Conservation (phyloP, 768 basidiomycete genomes). For the Hygrophorus pudorinus region DNA sequence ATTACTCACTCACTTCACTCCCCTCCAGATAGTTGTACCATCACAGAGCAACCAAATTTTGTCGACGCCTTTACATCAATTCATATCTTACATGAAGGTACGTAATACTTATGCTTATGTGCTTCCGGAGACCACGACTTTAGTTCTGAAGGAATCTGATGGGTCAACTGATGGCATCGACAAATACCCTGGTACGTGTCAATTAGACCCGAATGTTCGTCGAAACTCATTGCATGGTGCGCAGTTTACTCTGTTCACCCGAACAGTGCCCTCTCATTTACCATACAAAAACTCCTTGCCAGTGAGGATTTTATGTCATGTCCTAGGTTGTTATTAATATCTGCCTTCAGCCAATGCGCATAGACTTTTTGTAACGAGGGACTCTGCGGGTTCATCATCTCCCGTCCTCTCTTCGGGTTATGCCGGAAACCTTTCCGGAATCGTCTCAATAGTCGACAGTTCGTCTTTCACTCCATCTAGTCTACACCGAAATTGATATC, state of each 20-base stretch:
- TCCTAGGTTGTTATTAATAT: not conserved
- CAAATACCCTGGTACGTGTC: slow-evolving; percentile 55
- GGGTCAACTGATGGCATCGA: slow-evolving; percentile 76
- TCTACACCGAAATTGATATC: not conserved
- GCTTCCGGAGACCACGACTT: not conserved
- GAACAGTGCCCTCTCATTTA: slow-evolving; percentile 52
- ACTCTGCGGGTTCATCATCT: slow-evolving; percentile 40
- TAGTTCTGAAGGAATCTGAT: slow-evolving; percentile 40
- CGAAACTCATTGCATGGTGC: slow-evolving; percentile 3
- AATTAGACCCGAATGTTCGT: not conserved
- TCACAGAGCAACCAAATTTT: slow-evolving; percentile 74
- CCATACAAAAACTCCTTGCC: slow-evolving; percentile 73
- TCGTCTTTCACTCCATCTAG: slow-evolving; percentile 15
- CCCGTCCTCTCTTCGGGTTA: slow-evolving; percentile 32
- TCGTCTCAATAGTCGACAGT: slow-evolving; percentile 83
- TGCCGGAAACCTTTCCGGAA: slow-evolving; percentile 49
- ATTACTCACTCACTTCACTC: slow-evolving; percentile 1
- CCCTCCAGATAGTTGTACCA: slow-evolving; percentile 59
- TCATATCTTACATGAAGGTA: slow-evolving; percentile 67
- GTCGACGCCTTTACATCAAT: slow-evolving; percentile 55
- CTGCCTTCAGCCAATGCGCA: slow-evolving; percentile 56
- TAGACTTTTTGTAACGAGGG: slow-evolving; percentile 68
- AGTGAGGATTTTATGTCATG: slow-evolving; percentile 36
- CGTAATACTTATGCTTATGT: not conserved
- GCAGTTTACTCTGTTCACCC: slow-evolving; percentile 70